Evolutionary conservation across 345 rosid genomes (phyloP).

Genomic region (Aquilaria malaccensis): DNA sequence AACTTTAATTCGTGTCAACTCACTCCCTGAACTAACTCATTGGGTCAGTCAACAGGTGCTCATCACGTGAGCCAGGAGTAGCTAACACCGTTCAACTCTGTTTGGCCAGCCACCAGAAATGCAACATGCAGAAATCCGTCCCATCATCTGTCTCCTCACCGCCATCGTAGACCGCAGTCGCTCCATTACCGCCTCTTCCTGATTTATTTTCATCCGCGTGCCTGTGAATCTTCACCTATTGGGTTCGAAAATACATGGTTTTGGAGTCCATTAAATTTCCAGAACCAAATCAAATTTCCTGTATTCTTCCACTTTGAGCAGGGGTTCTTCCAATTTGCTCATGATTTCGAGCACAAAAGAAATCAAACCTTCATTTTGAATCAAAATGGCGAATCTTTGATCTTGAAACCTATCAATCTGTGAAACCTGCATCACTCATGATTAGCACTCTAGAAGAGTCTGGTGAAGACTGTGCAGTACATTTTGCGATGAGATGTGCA

Average conservation of each 20-base stretch:
- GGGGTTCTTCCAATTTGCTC: conserved; percentile 17
- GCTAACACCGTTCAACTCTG: too few species aligned
- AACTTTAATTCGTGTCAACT: too few species aligned
- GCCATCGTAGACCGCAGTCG: too few species aligned
- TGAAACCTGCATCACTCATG: conserved; percentile 1
- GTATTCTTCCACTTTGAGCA: conserved; percentile 12
- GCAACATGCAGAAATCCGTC: too few species aligned
- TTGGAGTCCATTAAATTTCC: conserved; percentile 1
- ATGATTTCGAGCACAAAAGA: neutral
- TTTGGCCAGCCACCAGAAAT: too few species aligned
- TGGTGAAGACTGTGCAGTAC: conserved; percentile 91
- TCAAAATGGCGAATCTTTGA: neutral
- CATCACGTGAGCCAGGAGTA: too few species aligned
- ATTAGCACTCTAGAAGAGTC: conserved; percentile 77
- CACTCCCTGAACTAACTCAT: too few species aligned
- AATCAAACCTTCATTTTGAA: neutral
- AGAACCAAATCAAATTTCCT: neutral
- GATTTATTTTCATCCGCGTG: too few species aligned
- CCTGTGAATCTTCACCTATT: conserved; percentile 32
- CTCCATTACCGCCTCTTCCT: too few species aligned
- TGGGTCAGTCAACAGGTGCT: too few species aligned
- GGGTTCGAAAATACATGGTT: neutral
- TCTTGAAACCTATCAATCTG: conserved; percentile 7
- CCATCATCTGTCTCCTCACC: too few species aligned
- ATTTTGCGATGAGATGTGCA: conserved; percentile 87